These are phyloP conservation scores for Elaphomyces granulatus DNA, from an alignment of 495 filamentous ascomycete species.

Conservation along the genomic window DNA sequence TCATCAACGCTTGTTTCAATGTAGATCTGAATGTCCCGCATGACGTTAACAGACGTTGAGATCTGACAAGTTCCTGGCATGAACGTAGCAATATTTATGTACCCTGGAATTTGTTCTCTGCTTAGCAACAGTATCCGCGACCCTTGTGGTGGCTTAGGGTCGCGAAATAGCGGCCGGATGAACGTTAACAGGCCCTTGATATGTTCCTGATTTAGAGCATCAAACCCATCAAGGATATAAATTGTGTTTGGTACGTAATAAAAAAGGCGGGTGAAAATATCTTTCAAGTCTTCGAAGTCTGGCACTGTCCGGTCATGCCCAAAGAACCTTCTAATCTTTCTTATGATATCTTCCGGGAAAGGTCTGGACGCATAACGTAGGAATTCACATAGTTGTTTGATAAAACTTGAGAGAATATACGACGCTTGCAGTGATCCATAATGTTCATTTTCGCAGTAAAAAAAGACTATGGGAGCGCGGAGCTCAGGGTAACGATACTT, in stretches of 20 bases:
- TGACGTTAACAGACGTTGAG: slow-evolving; percentile 12
- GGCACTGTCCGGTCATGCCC: slow-evolving; percentile 5
- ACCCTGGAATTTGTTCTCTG: slow-evolving; percentile 12
- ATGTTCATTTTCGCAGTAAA: slow-evolving; percentile 7
- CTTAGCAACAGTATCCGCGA: slow-evolving; percentile 11
- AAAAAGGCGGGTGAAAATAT: slow-evolving; percentile 10
- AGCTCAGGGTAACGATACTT: slow-evolving; percentile 1
- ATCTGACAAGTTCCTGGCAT: slow-evolving; percentile 11
- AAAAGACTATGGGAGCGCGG: background rate
- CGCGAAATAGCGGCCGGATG: slow-evolving; percentile 2
- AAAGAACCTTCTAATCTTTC: slow-evolving; percentile 3
- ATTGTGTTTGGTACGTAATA: slow-evolving; percentile 5
- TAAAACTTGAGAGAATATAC: slow-evolving; percentile 9
- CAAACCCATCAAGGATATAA: slow-evolving; percentile 10
- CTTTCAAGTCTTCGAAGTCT: slow-evolving; percentile 11
- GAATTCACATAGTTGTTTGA: slow-evolving; percentile 8
- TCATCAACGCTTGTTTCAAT: slow-evolving; percentile 12
- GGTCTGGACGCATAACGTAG: background rate
- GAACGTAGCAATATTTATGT: slow-evolving; percentile 9
- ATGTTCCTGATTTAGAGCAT: slow-evolving; percentile 5
- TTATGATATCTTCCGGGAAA: slow-evolving; percentile 1
- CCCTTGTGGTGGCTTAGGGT: background rate
- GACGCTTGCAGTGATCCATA: background rate
- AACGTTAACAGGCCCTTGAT: slow-evolving; percentile 2
- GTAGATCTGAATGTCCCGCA: slow-evolving; percentile 12